Conservation (phyloP, 371 early-diverging fungal genomes). For the Apophysomyces trapeziformis region DNA sequence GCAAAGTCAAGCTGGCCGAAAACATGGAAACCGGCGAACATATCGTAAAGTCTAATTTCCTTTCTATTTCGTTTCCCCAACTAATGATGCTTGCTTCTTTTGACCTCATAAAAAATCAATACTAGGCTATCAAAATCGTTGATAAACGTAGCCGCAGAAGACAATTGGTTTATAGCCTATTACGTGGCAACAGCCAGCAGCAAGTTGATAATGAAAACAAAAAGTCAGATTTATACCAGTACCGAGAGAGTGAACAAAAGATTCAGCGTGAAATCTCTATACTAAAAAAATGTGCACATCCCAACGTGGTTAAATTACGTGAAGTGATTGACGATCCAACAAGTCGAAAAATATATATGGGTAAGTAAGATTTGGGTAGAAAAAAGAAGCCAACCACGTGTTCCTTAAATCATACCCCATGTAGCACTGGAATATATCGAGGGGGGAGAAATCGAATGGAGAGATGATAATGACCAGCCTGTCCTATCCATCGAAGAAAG, state of each 20-base stretch:
- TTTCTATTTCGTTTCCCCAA: not conserved
- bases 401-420: not conserved
- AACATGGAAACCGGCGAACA: constrained; percentile 77
- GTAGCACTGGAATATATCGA: constrained; percentile 86
- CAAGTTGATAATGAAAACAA: constrained; percentile 3
- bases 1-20: constrained; percentile 89
- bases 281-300: constrained; percentile 89
- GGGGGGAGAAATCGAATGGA: constrained; percentile 90
- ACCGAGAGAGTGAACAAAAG: constrained; percentile 76
- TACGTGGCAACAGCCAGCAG: constrained; percentile 20
- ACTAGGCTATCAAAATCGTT: constrained; percentile 83
- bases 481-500: constrained; percentile 62
- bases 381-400: not conserved
- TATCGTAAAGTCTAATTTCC: constrained; percentile 56
- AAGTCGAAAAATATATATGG: constrained; percentile 85
- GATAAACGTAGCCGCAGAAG: constrained; percentile 72
- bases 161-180: constrained; percentile 57
- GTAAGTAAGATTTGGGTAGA: constrained; percentile 34
- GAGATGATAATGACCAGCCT: constrained; percentile 66
- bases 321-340: constrained; percentile 95
- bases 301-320: constrained; percentile 85
- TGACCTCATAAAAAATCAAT: not conserved
- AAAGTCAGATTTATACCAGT: constrained; percentile 21
- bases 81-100: no score
- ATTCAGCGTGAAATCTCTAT: constrained; percentile 93